Conservation (phyloP, 768 basidiomycete genomes). For the Termitomyces bulborhizus region DNA sequence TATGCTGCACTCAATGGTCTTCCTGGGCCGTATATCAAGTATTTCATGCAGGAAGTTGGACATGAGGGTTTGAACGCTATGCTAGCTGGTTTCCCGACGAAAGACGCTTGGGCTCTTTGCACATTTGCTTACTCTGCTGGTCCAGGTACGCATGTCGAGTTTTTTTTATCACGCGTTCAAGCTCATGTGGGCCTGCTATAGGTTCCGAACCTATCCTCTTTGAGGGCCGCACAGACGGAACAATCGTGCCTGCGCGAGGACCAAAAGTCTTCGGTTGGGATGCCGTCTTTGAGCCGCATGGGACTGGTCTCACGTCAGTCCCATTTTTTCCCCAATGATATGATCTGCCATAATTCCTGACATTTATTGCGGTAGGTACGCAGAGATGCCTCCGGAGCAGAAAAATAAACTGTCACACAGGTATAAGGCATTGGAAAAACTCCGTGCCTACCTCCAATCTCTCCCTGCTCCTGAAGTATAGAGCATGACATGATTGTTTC, state of each 20-base stretch:
- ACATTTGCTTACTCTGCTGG: constrained; percentile 94
- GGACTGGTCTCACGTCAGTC: constrained; percentile 69
- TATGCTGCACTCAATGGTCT: constrained; percentile 86
- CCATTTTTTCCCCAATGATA: not conserved
- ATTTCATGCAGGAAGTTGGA: constrained; percentile 79
- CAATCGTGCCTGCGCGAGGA: constrained; percentile 84
- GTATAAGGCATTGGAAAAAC: constrained; percentile 65
- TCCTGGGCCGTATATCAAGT: constrained; percentile 96
- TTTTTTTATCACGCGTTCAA: too few relatives aligned
- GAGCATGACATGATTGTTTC: not conserved
- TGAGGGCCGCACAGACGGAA: constrained; percentile 84
- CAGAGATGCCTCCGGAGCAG: constrained; percentile 62
- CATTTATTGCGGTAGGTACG: constrained; percentile 41
- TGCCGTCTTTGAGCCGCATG: constrained; percentile 74
- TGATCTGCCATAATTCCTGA: not conserved
- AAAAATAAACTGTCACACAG: constrained; percentile 76
- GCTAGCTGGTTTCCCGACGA: constrained; percentile 69
- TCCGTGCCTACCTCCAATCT: constrained; percentile 45
- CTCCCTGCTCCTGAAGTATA: constrained; percentile 3
- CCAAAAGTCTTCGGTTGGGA: constrained; percentile 87
- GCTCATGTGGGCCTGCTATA: not conserved
- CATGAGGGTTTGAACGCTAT: constrained; percentile 88
- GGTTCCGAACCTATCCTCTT: constrained; percentile 58
- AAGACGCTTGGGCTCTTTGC: constrained; percentile 83
- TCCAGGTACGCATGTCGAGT: constrained; percentile 38